phyloP scores from a whole-genome alignment of 2,329 filamentous ascomycete genomes.

The Sclerotinia borealis region DNA sequence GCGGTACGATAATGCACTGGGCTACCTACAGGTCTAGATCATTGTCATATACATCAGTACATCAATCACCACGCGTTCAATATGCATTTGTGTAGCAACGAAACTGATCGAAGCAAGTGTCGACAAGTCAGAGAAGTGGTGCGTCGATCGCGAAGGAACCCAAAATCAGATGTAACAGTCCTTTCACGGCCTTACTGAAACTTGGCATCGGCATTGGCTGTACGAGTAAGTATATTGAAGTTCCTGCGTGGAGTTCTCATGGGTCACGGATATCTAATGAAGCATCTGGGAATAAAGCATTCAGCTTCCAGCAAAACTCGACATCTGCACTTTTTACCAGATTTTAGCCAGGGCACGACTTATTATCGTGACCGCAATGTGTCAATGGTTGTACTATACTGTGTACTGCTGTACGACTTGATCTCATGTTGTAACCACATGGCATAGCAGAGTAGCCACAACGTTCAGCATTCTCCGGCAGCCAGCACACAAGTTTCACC shows the following conservation, averaged over 20 bases:
- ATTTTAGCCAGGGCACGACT: not conserved
- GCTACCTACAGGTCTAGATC: not conserved
- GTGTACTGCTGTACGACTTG: not conserved
- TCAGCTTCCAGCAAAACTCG: not conserved
- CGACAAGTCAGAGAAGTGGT: not conserved
- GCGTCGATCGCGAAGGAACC: not conserved
- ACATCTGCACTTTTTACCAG: not conserved
- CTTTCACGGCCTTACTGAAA: not conserved
- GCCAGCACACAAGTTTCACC: conserved; percentile 9
- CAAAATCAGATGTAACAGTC: not conserved
- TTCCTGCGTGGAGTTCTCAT: not conserved
- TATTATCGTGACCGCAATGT: not conserved
- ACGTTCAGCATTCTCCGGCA: not conserved
- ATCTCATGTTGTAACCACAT: not conserved
- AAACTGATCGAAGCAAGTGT: not conserved
- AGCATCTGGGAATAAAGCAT: not conserved
- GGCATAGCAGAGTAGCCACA: not conserved
- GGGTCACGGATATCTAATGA: not conserved
- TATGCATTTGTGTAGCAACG: conserved; percentile 1
- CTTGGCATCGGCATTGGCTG: not conserved
- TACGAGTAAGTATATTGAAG: not conserved
- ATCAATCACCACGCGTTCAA: conserved; percentile 4
- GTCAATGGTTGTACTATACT: not conserved
- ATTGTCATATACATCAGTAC: not conserved
- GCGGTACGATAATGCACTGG: conserved; percentile 9